phyloP scores from a whole-genome alignment of 768 basidiomycete genomes.

The Pulveroboletus frians region DNA sequence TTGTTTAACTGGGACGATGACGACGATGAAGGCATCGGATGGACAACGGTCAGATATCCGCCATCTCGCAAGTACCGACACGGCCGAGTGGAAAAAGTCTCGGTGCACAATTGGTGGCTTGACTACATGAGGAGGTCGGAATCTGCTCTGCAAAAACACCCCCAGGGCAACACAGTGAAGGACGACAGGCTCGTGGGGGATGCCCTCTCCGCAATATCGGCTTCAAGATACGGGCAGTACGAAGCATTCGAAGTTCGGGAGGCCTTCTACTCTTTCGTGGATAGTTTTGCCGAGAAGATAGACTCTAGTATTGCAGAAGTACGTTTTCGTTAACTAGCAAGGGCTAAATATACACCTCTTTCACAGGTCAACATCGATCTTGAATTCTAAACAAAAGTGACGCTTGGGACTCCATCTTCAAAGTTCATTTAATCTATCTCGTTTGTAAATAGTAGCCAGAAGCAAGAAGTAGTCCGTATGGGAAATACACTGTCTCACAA shows the following conservation, averaged over 20 bases:
- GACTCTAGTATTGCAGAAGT: constrained; percentile 7
- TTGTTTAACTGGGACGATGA: constrained; percentile 1
- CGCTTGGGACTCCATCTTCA: neutral
- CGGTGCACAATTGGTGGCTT: neutral
- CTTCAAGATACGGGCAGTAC: constrained; percentile 4
- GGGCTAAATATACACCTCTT: neutral
- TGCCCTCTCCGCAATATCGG: neutral
- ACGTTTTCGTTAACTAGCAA: neutral
- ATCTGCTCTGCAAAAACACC: neutral
- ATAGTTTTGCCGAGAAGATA: constrained; percentile 5
- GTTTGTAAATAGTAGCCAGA: constrained; percentile 9
- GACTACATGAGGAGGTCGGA: constrained; percentile 11
- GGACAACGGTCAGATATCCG: neutral
- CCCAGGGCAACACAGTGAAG: constrained; percentile 1
- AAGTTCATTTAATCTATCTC: neutral
- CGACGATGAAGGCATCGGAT: neutral
- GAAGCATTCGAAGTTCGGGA: neutral
- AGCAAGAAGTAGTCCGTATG: neutral
- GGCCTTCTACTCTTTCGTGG: constrained; percentile 11
- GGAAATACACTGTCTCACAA: constrained; percentile 9
- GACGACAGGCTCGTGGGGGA: neutral
- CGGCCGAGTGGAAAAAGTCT: neutral
- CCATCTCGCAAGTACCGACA: constrained; percentile 3
- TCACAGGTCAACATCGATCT: constrained; percentile 11
- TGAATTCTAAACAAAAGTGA: neutral